Base-by-base conservation (phyloP, 108 stramenopile species). In the Mayamaea pseudoterrestris region DNA sequence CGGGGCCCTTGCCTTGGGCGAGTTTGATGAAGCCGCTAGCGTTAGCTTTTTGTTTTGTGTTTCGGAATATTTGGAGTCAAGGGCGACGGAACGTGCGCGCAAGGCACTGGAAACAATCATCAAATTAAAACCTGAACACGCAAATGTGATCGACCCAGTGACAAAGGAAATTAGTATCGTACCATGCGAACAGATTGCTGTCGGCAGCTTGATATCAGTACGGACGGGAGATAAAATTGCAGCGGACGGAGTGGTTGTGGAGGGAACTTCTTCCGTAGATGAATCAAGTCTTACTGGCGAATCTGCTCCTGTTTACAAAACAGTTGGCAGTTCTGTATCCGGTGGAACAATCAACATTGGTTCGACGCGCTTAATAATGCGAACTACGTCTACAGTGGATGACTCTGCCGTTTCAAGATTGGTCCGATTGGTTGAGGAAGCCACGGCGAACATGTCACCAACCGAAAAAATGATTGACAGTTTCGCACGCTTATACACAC, bases 151-250 rank as follows among this genome's bases (percentile, higher is more conserved):
- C 16, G 66, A 85, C 48, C 76, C 78, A 2, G 29, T 58, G 14
- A 78, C 68, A 8, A 58, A 72, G 27, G 67, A 81, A 46, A 37
- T 77, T 9, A 55, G 74, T 20, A 57, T 68, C 7, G 61, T 90
- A 24, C 70, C 83, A 9, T 80, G 78, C 1, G 53, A 67, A 12
- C 41, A 44, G 21, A 68, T 97, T 12, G 60, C 70, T 6, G 71
- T 74, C 0, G 95, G 95, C 25, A 68, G 83, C 6, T 16, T 87
- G 9, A 76, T 95, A 12, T 72, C 81, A 17, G 90, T 95, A 13
- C 43, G 69, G 37, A 69, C 88, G 4, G 93, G 95, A 13, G 87
- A 90, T 34, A 92, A 90, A 57, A 65, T 98, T 1, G 94, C 97
- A 0, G 85, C 82, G 37, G 97, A 98, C 58, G 95, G 93, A 18